Conservation (phyloP, 805 yeast species). For the Barnettozyma sp. region DNA sequence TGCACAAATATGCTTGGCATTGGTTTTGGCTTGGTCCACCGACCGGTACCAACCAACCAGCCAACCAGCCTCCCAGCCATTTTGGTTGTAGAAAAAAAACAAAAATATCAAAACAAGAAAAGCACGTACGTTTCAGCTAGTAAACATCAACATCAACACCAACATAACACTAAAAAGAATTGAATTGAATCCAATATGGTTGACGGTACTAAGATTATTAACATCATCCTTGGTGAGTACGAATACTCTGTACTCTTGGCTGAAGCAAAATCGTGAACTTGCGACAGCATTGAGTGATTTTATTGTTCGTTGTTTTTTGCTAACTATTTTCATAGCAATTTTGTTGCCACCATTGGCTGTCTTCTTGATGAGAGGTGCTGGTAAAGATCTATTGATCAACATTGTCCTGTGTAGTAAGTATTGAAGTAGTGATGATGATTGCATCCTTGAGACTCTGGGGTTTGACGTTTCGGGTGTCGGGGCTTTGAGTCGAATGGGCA, state of each 20-base stretch:
- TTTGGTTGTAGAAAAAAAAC: neutral
- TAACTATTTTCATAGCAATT: slow-evolving; percentile 34
- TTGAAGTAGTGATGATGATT: too few species aligned
- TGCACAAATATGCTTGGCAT: too few species aligned
- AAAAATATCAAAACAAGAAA: slow-evolving; percentile 2
- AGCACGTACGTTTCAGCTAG: neutral
- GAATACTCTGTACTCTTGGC: too few species aligned
- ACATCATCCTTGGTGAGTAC: slow-evolving; percentile 31
- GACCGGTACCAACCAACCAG: too few species aligned
- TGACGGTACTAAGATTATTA: slow-evolving; percentile 30
- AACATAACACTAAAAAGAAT: neutral
- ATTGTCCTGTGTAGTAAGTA: slow-evolving; percentile 44
- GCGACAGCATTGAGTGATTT: neutral
- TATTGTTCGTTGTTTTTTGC: neutral
- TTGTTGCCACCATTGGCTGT: slow-evolving; percentile 75
- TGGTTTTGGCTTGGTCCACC: too few species aligned
- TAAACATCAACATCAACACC: neutral
- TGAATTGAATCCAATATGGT: too few species aligned
- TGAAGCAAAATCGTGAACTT: too few species aligned
- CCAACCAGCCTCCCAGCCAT: too few species aligned
- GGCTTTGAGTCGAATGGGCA: too few species aligned
- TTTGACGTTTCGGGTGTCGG: too few species aligned
- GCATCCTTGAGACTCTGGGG: too few species aligned
- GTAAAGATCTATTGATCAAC: slow-evolving; percentile 59
- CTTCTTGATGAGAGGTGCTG: slow-evolving; percentile 59